Evolutionary conservation across 768 basidiomycete genomes (phyloP), one percentile per base, ranked within the genome.

Genomic region (Leccinum aurantiacum): DNA sequence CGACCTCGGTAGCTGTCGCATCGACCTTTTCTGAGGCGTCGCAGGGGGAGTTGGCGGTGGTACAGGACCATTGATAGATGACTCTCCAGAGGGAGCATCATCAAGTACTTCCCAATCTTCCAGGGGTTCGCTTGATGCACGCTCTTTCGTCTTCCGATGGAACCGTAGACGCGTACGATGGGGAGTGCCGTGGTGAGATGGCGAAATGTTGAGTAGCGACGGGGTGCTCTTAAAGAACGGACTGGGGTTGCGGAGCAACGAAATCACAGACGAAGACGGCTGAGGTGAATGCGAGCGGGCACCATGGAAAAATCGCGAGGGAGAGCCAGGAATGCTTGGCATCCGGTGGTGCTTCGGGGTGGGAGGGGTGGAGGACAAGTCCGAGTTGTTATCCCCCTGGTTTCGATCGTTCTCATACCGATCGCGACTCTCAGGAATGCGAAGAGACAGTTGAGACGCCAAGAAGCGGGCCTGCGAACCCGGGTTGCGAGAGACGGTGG

Each of bases 181-280:
- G 15, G 71, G 57, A 38, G 63, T 69, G 52, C 74, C 72, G 37
- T 75, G 71, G 8, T 70, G 66, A 24, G 74, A 72, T 4, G 72
- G 70, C 1, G 73, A 72, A n/a, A 70, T 25, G 37, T 70, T 74
- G 27, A 70, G 63, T 1, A 73, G 49, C 52, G 73, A 74, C 3
- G 73, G 69, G 9, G 73, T 71, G 25, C 74, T 74, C 70, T 74
- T 74, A 27, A 74, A 74, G 52, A 74, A 72, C 7, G 73, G 74
- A 54, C 64, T 75, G 31, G 72, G 74, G 31, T 75, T 75, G 14
- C 73, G 74, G 24, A 74, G 62, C 35, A 74, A 56, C 48, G 73
- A 74, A 48, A 74, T 72, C 22, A 74, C 72, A 0, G 72, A 74
- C n/a, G 74, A 67, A 6, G 74, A 74, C 3, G 74, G 72, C 25